phyloP scores from a whole-genome alignment of 2,329 filamentous ascomycete species.

The Microsporum audouinii region DNA sequence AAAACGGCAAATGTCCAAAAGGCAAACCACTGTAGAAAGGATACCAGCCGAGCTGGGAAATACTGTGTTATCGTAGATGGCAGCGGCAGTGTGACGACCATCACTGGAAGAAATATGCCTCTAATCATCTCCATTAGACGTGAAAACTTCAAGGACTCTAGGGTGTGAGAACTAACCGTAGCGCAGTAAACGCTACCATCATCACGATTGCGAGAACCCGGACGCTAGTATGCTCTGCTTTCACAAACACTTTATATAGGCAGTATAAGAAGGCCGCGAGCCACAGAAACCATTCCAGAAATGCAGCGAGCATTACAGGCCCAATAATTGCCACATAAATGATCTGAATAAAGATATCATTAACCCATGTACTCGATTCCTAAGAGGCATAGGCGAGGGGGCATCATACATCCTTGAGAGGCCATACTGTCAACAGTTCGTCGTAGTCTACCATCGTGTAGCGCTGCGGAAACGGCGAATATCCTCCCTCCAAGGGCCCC shows the following conservation, averaged over 20 bases:
- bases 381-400: background rate
- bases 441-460: slow-evolving; percentile 7
- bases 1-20: slow-evolving; percentile 87
- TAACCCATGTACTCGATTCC: background rate
- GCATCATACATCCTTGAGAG: slow-evolving; percentile 25
- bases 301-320: slow-evolving; percentile 67
- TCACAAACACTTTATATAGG: slow-evolving; percentile 72
- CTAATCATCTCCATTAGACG: slow-evolving; percentile 34
- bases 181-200: slow-evolving; percentile 57
- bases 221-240: slow-evolving; percentile 81
- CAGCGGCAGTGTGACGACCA: slow-evolving; percentile 83
- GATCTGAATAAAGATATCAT: slow-evolving; percentile 47
- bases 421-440: slow-evolving; percentile 23
- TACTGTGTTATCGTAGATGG: slow-evolving; percentile 59
- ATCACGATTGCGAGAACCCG: slow-evolving; percentile 65
- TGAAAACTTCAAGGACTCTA: background rate
- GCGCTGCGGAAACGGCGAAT: background rate
- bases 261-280: slow-evolving; percentile 90
- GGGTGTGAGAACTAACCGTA: slow-evolving; percentile 49
- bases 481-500: background rate
- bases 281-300: slow-evolving; percentile 92
- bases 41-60: slow-evolving; percentile 60
- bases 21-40: slow-evolving; percentile 78
- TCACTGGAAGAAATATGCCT: slow-evolving; percentile 77
- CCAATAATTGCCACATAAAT: slow-evolving; percentile 74